Evolutionary conservation across 768 basidiomycete species (phyloP), one percentile per base, ranked within the genome.

Genomic region (Collybia sp.): DNA sequence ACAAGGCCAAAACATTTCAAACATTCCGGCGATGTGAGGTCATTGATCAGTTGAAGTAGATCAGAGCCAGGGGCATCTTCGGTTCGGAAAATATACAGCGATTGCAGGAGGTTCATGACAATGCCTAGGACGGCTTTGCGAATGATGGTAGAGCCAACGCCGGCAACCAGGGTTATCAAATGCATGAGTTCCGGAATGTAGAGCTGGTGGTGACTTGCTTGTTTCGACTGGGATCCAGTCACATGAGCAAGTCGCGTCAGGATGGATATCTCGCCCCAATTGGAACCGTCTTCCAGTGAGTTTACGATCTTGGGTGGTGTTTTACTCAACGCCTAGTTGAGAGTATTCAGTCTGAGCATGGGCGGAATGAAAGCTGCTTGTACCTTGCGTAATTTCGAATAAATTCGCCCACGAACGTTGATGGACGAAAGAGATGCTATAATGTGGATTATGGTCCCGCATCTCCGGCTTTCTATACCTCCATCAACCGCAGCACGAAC

Each of bases 111-210:
- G 62, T 93, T 93, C 64, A 92, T 76, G 50, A 90, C 66, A 32
- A 88, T 76, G 8, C 88, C 92, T 58, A 89, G 91, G 34, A 90
- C 79, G 3, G 88, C 85, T 51, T 85, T 85, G 17, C 93, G 82
- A 41, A 93, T 80, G 11, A 82, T 65, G 0, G 82, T 65, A 5
- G 86, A 78, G 10, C 93, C 93, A 31, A 81, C 80, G 9, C 80
- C 87, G 6, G 86, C 80, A 1, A 87, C 70, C n/a, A 94, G 70
- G 5, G 85, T 83, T 50, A 90, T 79, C 33, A 90, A 70, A 61
- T 96, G 90, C 37, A 84, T 71, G 30, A 88, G 71, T 60, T 96
- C 93, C 0, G 93, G 87, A 3, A 93, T 76, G 58, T 83, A 93
- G 19, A 93, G 70, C 53, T 90, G 87, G 43, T 78, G 80, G 50